phyloP scores from a whole-genome alignment of 164 flowering plant species.

The Brasenia schreberi region DNA sequence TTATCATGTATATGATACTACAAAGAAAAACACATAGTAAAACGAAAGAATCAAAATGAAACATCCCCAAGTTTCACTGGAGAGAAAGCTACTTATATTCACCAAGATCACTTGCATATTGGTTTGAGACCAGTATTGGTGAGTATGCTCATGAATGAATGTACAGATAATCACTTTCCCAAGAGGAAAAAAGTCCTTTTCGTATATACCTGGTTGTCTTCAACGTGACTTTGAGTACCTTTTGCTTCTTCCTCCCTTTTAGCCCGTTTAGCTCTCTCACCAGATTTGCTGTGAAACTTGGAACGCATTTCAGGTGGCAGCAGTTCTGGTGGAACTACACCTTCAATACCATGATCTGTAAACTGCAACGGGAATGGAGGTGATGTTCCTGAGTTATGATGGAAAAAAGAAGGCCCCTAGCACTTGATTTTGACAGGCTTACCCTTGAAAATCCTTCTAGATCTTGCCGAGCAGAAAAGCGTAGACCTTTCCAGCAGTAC shows the following conservation, averaged over 20 bases:
- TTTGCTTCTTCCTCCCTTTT: constrained; percentile 72
- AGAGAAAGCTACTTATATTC: background rate
- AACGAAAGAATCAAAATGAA: background rate
- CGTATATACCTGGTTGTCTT: constrained; percentile 60
- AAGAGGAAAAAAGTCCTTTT: background rate
- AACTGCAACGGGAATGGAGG: constrained; percentile 41
- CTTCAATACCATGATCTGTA: constrained; percentile 84
- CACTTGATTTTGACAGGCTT: constrained; percentile 9
- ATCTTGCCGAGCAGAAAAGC: constrained; percentile 93
- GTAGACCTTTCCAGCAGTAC: constrained; percentile 97
- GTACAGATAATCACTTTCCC: background rate
- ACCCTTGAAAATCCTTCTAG: constrained; percentile 96
- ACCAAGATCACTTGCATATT: background rate
- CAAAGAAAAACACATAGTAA: background rate
- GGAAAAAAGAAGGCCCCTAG: background rate
- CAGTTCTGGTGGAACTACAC: constrained; percentile 87
- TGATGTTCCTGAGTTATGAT: background rate
- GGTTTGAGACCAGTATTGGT: background rate
- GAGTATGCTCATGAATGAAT: background rate
- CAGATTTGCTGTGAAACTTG: constrained; percentile 60
- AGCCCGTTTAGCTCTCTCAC: constrained; percentile 74
- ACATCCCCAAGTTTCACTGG: background rate
- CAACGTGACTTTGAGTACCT: constrained; percentile 37
- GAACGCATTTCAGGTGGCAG: constrained; percentile 69
- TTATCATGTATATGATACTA: background rate